phyloP scores from a whole-genome alignment of 768 basidiomycete genomes.

The Suillus clintonianus region DNA sequence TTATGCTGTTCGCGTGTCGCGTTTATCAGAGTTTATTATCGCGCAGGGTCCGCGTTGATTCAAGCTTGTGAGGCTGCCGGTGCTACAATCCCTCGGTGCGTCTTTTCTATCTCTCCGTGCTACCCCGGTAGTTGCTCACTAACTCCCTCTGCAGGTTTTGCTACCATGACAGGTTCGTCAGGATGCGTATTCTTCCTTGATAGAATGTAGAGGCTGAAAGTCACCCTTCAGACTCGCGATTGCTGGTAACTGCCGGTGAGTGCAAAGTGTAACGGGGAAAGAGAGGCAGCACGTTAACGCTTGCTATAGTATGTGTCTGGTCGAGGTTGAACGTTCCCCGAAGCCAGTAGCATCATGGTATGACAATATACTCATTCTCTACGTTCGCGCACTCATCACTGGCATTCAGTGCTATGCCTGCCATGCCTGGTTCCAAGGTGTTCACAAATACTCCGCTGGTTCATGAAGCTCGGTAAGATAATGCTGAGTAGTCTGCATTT shows the following conservation, averaged over 20 bases:
- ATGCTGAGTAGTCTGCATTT: constrained; percentile 2
- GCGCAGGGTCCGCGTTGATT: constrained; percentile 86
- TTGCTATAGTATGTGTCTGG: constrained; percentile 86
- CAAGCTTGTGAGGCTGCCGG: constrained; percentile 95
- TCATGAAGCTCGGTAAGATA: constrained; percentile 74
- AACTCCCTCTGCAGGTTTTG: constrained; percentile 57
- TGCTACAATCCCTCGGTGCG: constrained; percentile 74
- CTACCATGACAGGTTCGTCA: constrained; percentile 76
- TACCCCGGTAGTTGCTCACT: constrained; percentile 9
- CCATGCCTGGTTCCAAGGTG: constrained; percentile 91
- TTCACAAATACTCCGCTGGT: constrained; percentile 92
- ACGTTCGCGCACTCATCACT: neutral
- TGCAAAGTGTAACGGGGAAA: constrained; percentile 9
- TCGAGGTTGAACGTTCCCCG: constrained; percentile 94
- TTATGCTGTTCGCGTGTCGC: neutral
- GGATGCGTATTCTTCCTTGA: neutral
- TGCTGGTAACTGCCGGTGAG: constrained; percentile 95
- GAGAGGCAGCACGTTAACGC: constrained; percentile 7
- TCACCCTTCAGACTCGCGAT: constrained; percentile 71
- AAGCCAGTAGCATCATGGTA: constrained; percentile 95
- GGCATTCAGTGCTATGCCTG: constrained; percentile 84
- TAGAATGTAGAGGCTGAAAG: constrained; percentile 4
- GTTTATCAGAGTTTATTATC: constrained; percentile 8
- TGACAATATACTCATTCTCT: constrained; percentile 16
- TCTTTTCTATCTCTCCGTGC: constrained; percentile 11